Evolutionary conservation across 2,329 filamentous ascomycete genomes (phyloP), one percentile per base, ranked within the genome.

Genomic region (Saccharata proteae): DNA sequence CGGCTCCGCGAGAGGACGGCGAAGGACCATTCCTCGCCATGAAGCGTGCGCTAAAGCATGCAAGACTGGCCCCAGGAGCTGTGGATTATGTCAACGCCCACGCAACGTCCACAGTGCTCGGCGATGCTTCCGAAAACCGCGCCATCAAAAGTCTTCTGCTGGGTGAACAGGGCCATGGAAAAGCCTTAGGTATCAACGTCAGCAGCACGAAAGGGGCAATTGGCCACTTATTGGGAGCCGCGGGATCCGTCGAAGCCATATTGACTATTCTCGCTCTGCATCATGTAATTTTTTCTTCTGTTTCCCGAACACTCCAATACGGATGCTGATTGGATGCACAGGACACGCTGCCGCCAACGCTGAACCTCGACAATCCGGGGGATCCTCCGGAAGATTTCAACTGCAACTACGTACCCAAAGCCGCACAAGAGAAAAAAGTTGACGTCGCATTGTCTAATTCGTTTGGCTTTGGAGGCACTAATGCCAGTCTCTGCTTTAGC

Each of bases 381-480:
- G 51, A 62, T 35, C 60, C 77, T 25, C 65, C 73, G 2, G 68
- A 64, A 35, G 68, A 74, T 4, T 79, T 82, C 32, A 62, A 75
- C 40, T 93, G 88, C 61, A 94, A 96, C 50, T 88, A 94, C 53
- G 76, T 93, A 3, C 73, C 85, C 0, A 64, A 74, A 4, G 49
- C 63, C 26, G 68, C 84, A 1, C 86, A 94, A 54, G 55, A 79
- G 31, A 76, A 73, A 41, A 17, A 25, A 15, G 72, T 96, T 8
- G 61, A 74, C 35, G 77, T 88, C 14, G 82, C 81, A 4, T 46
- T 98, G 36, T 90, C 83, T 3, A 98, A 98, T 49, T 96, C 88
- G 52, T 98, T 98, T 59, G 90, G 90, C 0, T 98, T 98, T 60
- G 90, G 90, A 8, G 90, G 90, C 11, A 96, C 88, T 1, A 98